Conservation (phyloP, 148 eudicot species). For the Heliamphora exappendiculata region DNA sequence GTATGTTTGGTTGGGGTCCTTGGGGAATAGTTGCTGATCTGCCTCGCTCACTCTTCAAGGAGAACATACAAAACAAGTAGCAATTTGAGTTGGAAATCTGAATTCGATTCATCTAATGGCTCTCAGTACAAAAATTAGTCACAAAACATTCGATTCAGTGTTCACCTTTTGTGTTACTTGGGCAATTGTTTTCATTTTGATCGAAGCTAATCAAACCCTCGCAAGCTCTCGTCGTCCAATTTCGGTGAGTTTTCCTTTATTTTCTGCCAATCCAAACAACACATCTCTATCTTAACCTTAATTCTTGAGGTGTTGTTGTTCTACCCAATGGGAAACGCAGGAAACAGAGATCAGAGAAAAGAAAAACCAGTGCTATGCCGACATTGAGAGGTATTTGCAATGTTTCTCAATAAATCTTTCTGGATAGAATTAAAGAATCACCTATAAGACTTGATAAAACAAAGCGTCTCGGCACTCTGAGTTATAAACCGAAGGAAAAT, state of each 20-base stretch:
- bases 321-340: slow-evolving; percentile 15
- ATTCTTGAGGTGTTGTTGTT: not conserved
- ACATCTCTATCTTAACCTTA: not conserved
- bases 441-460: too few species aligned
- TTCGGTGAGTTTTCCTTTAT: slow-evolving; percentile 37
- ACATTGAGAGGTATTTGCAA: slow-evolving; percentile 56
- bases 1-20: too few species aligned
- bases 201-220: slow-evolving; percentile 19
- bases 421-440: not conserved
- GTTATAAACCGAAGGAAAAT: not conserved
- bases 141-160: not conserved
- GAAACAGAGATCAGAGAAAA: slow-evolving; percentile 59
- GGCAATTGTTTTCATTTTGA: slow-evolving; percentile 16
- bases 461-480: not conserved
- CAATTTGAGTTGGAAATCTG: too few species aligned
- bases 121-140: not conserved
- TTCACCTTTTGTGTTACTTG: not conserved
- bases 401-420: not conserved
- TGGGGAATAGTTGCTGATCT: too few species aligned
- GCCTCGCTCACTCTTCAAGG: too few species aligned
- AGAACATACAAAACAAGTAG: too few species aligned
- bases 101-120: not conserved
- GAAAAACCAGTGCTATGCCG: slow-evolving; percentile 70
- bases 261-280: not conserved
- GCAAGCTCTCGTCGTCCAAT: slow-evolving; percentile 60